Evolutionary conservation across 2,329 filamentous ascomycete species (phyloP).

Genomic region (Fusarium bulbicola): DNA sequence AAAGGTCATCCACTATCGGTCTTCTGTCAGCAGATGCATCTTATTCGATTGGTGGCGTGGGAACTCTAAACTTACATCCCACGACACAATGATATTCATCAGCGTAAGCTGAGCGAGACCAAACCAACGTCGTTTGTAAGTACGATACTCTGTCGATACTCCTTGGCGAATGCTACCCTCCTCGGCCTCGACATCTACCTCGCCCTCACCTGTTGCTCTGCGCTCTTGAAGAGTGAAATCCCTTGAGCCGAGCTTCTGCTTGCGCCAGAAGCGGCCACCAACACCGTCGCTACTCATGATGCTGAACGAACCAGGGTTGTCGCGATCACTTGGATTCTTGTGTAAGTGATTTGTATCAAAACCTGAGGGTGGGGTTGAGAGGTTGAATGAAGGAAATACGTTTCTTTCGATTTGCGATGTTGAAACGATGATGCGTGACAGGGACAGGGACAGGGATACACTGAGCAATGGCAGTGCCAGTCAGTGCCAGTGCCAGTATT

Average conservation of each 20-base stretch:
- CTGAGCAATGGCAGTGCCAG: background rate
- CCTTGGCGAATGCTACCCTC: slow-evolving; percentile 42
- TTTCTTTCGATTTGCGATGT: slow-evolving; percentile 1
- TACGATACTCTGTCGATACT: slow-evolving; percentile 49
- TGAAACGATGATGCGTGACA: background rate
- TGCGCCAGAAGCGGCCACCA: slow-evolving; percentile 44
- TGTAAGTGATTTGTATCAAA: slow-evolving; percentile 1
- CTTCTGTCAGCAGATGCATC: slow-evolving; percentile 13
- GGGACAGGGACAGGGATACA: slow-evolving; percentile 6
- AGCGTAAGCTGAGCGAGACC: slow-evolving; percentile 84
- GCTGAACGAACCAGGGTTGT: slow-evolving; percentile 3
- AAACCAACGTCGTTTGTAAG: slow-evolving; percentile 89
- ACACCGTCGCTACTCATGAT: slow-evolving; percentile 35
- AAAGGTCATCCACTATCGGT: slow-evolving; percentile 82
- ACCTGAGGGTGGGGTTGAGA: background rate
- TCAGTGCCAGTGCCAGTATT: background rate
- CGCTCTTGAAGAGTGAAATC: slow-evolving; percentile 44
- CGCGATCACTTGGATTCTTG: slow-evolving; percentile 5
- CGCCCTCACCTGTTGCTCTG: slow-evolving; percentile 31
- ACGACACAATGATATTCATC: slow-evolving; percentile 92
- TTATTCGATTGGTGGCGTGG: background rate
- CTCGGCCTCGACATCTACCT: slow-evolving; percentile 35
- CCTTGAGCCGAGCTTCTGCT: slow-evolving; percentile 42
- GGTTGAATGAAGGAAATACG: background rate
- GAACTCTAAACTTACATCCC: slow-evolving; percentile 77